These are phyloP conservation scores for Exophiala viscosa DNA, from an alignment of 2,329 filamentous ascomycete genomes.

Conservation along the genomic window DNA sequence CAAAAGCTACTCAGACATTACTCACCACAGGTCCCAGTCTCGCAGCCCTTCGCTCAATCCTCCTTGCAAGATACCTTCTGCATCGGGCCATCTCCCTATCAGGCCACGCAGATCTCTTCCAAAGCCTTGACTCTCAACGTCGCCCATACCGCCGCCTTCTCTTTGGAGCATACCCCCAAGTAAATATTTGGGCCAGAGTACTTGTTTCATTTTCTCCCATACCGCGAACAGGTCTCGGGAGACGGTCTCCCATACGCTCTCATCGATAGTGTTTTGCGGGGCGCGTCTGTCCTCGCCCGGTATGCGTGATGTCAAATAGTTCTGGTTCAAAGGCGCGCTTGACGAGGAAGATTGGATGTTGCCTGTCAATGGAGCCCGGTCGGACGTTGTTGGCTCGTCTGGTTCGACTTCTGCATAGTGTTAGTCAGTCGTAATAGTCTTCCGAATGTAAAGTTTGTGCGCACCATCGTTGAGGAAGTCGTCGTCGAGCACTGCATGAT, in stretches of 20 bases:
- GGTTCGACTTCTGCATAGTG: slow-evolving; percentile 75
- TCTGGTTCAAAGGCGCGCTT: slow-evolving; percentile 60
- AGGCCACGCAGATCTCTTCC: slow-evolving; percentile 51
- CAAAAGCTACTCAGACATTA: not conserved
- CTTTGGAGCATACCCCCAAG: slow-evolving; percentile 63
- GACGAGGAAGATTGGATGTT: slow-evolving; percentile 67
- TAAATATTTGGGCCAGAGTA: slow-evolving; percentile 92
- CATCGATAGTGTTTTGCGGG: slow-evolving; percentile 89
- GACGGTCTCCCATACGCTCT: slow-evolving; percentile 95
- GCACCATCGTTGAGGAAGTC: slow-evolving; percentile 42
- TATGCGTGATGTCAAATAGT: slow-evolving; percentile 83
- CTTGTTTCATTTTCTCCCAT: slow-evolving; percentile 97
- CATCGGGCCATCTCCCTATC: slow-evolving; percentile 64
- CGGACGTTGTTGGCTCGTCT: slow-evolving; percentile 73
- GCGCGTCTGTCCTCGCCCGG: slow-evolving; percentile 89
- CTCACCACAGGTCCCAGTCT: slow-evolving; percentile 91
- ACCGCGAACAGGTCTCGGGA: slow-evolving; percentile 86
- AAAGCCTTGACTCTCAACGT: slow-evolving; percentile 50
- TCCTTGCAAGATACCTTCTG: slow-evolving; percentile 61
- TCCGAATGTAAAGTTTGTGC: slow-evolving; percentile 36
- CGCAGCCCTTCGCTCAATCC: slow-evolving; percentile 84
- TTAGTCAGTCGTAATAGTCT: slow-evolving; percentile 70
- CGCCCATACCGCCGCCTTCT: slow-evolving; percentile 56
- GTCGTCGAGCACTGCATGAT: slow-evolving; percentile 31
- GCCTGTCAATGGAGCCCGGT: slow-evolving; percentile 76